Conservation (phyloP, 768 basidiomycete species). For the Podaxis sp. region DNA sequence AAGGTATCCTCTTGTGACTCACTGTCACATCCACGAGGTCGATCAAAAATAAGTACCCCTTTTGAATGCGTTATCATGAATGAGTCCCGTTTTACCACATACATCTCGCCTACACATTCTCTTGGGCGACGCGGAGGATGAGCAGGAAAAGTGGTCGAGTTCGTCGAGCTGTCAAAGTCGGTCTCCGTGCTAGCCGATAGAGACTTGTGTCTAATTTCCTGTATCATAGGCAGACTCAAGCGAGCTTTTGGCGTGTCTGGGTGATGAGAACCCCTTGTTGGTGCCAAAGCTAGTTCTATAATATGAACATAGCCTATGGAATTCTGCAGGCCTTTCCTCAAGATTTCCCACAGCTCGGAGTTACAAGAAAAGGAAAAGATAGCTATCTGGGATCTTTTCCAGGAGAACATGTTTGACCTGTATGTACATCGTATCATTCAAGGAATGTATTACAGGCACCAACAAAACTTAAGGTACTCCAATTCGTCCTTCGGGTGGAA, state of each 20-base stretch:
- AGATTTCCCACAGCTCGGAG: constrained; percentile 20
- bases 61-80: neutral
- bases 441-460: neutral
- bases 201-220: neutral
- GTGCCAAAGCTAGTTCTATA: neutral
- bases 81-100: neutral
- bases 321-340: constrained; percentile 11
- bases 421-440: constrained; percentile 23
- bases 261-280: neutral
- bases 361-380: constrained; percentile 36
- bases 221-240: constrained; percentile 10
- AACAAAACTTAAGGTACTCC: constrained; percentile 40
- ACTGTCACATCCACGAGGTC: neutral
- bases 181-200: neutral
- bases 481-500: constrained; percentile 69
- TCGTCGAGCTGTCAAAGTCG: constrained; percentile 12
- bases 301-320: neutral
- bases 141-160: constrained; percentile 2
- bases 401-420: constrained; percentile 58
- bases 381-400: constrained; percentile 53
- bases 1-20: neutral
- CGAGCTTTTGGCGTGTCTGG: constrained; percentile 12
- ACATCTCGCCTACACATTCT: neutral
- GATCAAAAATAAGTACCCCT: neutral
- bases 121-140: neutral